phyloP scores from a whole-genome alignment of 2,329 filamentous ascomycete species.

The Colletotrichum horii region DNA sequence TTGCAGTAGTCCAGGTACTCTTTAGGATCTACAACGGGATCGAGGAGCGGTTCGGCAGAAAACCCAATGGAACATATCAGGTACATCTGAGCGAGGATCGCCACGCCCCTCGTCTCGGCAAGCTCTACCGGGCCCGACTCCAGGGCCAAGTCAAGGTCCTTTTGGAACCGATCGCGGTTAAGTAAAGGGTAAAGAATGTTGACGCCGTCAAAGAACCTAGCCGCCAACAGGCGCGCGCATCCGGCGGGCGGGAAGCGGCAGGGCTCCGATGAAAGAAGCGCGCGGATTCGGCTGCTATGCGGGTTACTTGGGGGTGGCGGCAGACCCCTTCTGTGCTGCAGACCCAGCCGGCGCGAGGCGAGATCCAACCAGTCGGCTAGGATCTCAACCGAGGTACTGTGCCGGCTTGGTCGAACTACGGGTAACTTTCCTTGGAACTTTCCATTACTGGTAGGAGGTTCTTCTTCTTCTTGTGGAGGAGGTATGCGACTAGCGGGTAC shows the following conservation, averaged over 20 bases:
- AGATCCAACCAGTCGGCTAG: conserved; percentile 16
- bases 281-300: not conserved
- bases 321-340: conserved; percentile 2
- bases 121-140: not conserved
- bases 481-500: not conserved
- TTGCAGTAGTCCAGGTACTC: conserved; percentile 24
- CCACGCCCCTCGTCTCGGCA: not conserved
- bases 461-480: not conserved
- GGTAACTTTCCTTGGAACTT: conserved; percentile 16
- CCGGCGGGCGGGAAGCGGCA: not conserved
- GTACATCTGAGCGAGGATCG: not conserved
- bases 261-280: not conserved
- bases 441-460: not conserved
- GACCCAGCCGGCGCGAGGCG: conserved; percentile 5
- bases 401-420: conserved; percentile 9
- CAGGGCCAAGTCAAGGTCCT: not conserved
- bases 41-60: not conserved
- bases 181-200: conserved; percentile 7
- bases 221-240: not conserved
- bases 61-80: conserved; percentile 4
- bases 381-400: conserved; percentile 14
- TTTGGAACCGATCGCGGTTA: not conserved
- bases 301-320: not conserved
- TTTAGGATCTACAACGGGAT: not conserved
- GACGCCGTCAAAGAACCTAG: not conserved